These are phyloP conservation scores for Saccharomycopsis crataegensis DNA, from an alignment of 1,139 yeast genomes.

Conservation along the genomic window DNA sequence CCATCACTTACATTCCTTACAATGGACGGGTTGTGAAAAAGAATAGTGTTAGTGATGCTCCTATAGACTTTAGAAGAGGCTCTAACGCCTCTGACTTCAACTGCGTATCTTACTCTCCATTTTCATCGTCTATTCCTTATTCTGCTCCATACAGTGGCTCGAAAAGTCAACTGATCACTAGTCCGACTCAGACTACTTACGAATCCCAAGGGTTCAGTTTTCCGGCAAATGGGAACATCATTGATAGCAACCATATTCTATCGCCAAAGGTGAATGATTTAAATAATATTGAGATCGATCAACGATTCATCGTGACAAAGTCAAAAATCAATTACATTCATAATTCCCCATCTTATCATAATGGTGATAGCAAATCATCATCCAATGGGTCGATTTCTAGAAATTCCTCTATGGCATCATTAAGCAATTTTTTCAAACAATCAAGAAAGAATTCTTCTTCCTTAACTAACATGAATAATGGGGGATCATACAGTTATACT, in stretches of 20 bases:
- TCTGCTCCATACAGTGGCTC: constrained; percentile 48
- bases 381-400: not conserved
- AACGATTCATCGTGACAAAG: constrained; percentile 53
- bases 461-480: not conserved
- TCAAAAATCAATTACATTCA: constrained; percentile 50
- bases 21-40: constrained; percentile 12
- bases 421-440: constrained; percentile 16
- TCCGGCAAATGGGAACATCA: constrained; percentile 48
- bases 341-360: not conserved
- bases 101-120: constrained; percentile 23
- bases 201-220: constrained; percentile 16
- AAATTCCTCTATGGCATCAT: constrained; percentile 17
- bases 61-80: constrained; percentile 1
- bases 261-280: constrained; percentile 43
- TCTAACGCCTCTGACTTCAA: constrained; percentile 4
- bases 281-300: constrained; percentile 36
- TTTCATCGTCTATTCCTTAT: constrained; percentile 48
- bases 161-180: constrained; percentile 22
- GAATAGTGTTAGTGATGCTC: constrained; percentile 9
- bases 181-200: constrained; percentile 6
- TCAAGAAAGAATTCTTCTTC: constrained; percentile 12
- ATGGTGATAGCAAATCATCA: not conserved
- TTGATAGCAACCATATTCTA: constrained; percentile 46
- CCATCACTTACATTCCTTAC: constrained; percentile 16
- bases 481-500: not conserved